Base-by-base conservation (phyloP, 805 yeast genomes). In the Candida pseudoglaebosa region DNA sequence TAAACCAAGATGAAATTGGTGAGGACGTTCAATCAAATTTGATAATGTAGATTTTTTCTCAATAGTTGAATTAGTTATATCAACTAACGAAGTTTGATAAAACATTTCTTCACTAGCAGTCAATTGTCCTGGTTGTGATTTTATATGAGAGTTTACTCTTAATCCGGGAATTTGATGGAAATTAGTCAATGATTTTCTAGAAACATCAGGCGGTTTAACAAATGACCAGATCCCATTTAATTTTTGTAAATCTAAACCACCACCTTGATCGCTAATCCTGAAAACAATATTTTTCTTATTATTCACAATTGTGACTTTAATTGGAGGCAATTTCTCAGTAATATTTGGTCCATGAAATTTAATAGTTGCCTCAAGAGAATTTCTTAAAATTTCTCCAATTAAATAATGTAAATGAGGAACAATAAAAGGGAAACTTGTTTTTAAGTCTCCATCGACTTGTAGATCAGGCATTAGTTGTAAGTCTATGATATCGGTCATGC, bases 211-310 rank as follows among this genome's bases (percentile, higher is more conserved):
- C 17, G 73, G 70, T 56, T 84, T 84, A 3, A 90, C 90, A 62
- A 93, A 91, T 0, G 95, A 84, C 95, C 96, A 91, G 6, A 89
- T 70, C 31, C 80, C 75, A 12, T 71, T 68, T 24, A 84, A 67
- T 24, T 78, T 72, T 15, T 74, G 75, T 32, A 73, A 71, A 8
- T 75, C 69, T 35, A 91, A 66, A 1, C 98, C 99, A 20, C 97
- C 97, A 3, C 96, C 97, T 48, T 76, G 81, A 59, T 91, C 99
- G 4, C 91, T 80, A 36, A 91, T 78, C 37, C 95, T 72, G 56
- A 91, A 83, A 3, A 81, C 67, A 19, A 87, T 80, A 34, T 80
- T 77, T 28, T 79, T 82, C 9, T 76, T 70, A 14, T 85, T 77
- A 44, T 82, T 75, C 2, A 85, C 71, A 7, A 91, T 75, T 6